A percentile compares a stretch with the other conserved stretches of the same genome.
phyloP scores from a whole-genome alignment of 164 flowering plant species.

The Akebia trifoliata region DNA sequence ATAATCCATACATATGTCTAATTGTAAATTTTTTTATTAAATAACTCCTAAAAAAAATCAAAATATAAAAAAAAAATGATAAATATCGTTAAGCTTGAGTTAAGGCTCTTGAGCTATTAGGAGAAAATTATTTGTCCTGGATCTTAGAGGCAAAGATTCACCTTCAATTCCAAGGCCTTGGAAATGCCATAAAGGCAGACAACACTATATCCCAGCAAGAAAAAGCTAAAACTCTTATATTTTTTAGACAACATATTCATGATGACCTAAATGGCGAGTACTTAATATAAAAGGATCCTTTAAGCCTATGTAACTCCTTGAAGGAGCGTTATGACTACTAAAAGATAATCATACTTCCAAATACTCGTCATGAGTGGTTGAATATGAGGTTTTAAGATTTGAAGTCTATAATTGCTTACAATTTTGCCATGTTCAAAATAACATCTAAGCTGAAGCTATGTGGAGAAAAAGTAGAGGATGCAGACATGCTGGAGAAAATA shows the following conservation, averaged over 20 bases:
- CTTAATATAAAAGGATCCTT: too few species aligned
- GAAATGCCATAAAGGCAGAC: not conserved
- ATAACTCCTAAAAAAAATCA: too few species aligned
- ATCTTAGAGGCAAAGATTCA: not conserved
- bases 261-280: too few species aligned
- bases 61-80: too few species aligned
- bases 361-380: not conserved
- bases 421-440: not conserved
- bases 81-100: not conserved
- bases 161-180: not conserved
- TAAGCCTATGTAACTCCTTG: not conserved
- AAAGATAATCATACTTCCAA: not conserved
- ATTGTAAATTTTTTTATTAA: too few species aligned
- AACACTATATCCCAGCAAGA: not conserved
- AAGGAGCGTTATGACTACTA: not conserved
- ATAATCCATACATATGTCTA: not conserved
- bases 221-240: too few species aligned
- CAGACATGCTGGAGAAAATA: not conserved
- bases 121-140: not conserved
- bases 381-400: not conserved
- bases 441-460: not conserved
- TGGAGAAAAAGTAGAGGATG: not conserved
- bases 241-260: too few species aligned
- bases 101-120: not conserved
- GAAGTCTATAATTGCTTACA: not conserved